Evolutionary conservation across 495 filamentous ascomycete species (phyloP).

Genomic region (Penicillium coffeae): DNA sequence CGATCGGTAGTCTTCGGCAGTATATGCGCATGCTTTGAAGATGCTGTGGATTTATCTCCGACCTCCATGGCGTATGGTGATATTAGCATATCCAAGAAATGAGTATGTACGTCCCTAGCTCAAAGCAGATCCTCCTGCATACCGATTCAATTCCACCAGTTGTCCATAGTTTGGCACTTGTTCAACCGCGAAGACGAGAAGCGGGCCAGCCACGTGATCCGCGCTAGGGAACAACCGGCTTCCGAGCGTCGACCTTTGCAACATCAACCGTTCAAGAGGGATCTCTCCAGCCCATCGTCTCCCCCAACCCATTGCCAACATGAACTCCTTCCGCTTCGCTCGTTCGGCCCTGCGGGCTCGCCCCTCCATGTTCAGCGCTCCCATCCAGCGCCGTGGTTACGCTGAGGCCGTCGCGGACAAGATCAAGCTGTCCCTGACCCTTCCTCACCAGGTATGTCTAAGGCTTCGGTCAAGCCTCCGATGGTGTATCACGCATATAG

Average conservation of each 20-base stretch:
- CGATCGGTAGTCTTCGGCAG: too few relatives aligned
- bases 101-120: too few relatives aligned
- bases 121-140: too few relatives aligned
- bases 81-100: too few relatives aligned
- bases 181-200: not conserved
- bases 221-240: slow-evolving; percentile 48
- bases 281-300: slow-evolving; percentile 34
- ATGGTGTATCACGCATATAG: slow-evolving; percentile 6
- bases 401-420: slow-evolving; percentile 92
- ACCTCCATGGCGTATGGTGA: too few relatives aligned
- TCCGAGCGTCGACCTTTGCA: slow-evolving; percentile 47
- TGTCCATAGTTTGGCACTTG: too few relatives aligned
- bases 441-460: slow-evolving; percentile 91
- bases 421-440: slow-evolving; percentile 94
- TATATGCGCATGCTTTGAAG: too few relatives aligned
- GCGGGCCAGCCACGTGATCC: slow-evolving; percentile 28
- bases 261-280: slow-evolving; percentile 39
- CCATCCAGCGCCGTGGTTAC: slow-evolving; percentile 81
- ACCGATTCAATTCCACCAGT: not conserved
- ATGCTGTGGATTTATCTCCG: too few relatives aligned
- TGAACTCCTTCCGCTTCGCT: slow-evolving; percentile 90
- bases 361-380: slow-evolving; percentile 62
- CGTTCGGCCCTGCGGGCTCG: slow-evolving; percentile 78
- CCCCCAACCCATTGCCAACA: slow-evolving; percentile 44
- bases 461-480: slow-evolving; percentile 8